Evolutionary conservation across 257 asterid genomes (phyloP).

Genomic region (Rhazya stricta): DNA sequence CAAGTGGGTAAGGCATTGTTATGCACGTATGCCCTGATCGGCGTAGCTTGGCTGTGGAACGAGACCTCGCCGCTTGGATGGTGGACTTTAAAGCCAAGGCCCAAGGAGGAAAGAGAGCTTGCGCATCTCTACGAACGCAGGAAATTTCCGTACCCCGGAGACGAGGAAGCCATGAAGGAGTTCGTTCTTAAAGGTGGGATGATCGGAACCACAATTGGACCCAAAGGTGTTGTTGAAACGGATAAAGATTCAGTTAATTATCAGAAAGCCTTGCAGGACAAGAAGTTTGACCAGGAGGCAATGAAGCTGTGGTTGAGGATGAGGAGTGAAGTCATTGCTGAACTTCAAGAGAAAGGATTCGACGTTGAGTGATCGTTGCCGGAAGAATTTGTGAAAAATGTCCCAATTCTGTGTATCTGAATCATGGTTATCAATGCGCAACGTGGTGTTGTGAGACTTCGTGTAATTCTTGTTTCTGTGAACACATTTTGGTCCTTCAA

Average conservation of each 20-base stretch:
- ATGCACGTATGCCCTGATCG: conserved; percentile 69
- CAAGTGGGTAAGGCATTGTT: conserved; percentile 70
- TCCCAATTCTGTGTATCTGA: too few relatives aligned
- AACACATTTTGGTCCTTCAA: too few relatives aligned
- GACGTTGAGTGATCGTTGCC: conserved; percentile 44
- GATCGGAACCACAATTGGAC: conserved; percentile 95
- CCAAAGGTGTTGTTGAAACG: conserved; percentile 65
- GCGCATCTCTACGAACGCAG: conserved; percentile 82
- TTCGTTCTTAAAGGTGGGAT: conserved; percentile 83
- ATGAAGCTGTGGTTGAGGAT: conserved; percentile 83
- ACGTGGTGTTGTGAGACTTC: conserved; percentile 1
- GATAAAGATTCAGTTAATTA: conserved; percentile 57
- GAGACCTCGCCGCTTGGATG: conserved; percentile 94
- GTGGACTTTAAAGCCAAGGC: conserved; percentile 85
- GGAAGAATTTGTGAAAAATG: not conserved
- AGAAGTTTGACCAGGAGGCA: conserved; percentile 85
- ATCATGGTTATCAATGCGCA: too few relatives aligned
- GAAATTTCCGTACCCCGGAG: conserved; percentile 83
- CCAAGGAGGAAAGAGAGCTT: conserved; percentile 78
- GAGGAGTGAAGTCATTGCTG: conserved; percentile 69
- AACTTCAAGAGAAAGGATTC: conserved; percentile 74
- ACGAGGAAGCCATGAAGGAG: conserved; percentile 82
- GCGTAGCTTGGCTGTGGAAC: conserved; percentile 66
- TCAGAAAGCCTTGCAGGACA: conserved; percentile 82
- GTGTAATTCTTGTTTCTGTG: not conserved